A percentile compares a stretch with the other conserved stretches of the same genome.
phyloP scores from a whole-genome alignment of 306 rosid species.

The Spatholobus suberectus region DNA sequence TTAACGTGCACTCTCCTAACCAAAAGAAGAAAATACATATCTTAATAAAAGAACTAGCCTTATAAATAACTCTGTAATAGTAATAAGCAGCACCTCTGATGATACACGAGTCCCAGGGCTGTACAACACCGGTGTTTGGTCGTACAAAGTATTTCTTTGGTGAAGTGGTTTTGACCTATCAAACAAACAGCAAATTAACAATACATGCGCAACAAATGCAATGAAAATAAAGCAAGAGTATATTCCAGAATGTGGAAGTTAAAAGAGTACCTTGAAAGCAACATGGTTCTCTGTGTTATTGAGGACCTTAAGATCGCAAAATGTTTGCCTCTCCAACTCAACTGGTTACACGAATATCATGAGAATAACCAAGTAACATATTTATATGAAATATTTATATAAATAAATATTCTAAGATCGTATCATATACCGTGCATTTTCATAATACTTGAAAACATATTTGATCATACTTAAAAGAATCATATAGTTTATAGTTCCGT shows the following conservation, averaged over 20 bases:
- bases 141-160: constrained; percentile 98
- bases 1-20: not conserved
- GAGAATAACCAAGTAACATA: too few relatives aligned
- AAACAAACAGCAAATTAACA: constrained; percentile 38
- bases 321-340: constrained; percentile 90
- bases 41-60: not conserved
- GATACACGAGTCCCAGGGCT: constrained; percentile 83
- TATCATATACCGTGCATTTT: not conserved
- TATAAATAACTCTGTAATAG: not conserved
- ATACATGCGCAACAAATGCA: not conserved
- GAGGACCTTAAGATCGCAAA: constrained; percentile 81
- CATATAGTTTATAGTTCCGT: too few relatives aligned
- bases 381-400: too few relatives aligned
- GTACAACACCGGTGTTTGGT: constrained; percentile 88
- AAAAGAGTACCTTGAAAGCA: constrained; percentile 82
- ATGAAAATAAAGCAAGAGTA: not conserved
- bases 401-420: too few relatives aligned
- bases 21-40: not conserved
- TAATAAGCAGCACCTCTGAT: constrained; percentile 77
- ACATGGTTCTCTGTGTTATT: constrained; percentile 79
- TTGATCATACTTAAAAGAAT: too few relatives aligned
- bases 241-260: not conserved
- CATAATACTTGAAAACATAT: too few relatives aligned
- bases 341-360: constrained; percentile 59
- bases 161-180: constrained; percentile 97